phyloP scores from a whole-genome alignment of 2,329 filamentous ascomycete genomes.

The Pyrenochaeta sp. region DNA sequence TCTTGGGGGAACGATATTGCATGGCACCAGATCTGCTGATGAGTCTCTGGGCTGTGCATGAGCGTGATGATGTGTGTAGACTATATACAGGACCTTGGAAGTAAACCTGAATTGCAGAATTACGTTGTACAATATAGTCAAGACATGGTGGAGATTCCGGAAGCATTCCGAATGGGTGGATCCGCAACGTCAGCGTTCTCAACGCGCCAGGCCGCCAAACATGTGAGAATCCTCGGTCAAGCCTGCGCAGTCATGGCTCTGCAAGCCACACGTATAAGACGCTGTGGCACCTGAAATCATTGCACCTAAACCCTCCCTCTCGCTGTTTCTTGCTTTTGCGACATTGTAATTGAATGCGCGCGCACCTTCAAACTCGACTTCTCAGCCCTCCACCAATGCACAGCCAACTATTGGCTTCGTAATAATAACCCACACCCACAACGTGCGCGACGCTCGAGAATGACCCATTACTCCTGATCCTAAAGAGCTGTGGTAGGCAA shows the following conservation, averaged over 20 bases:
- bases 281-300: constrained; percentile 21
- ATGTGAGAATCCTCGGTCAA: constrained; percentile 34
- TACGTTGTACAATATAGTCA: too few relatives aligned
- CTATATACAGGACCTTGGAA: too few relatives aligned
- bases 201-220: constrained; percentile 32
- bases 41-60: too few relatives aligned
- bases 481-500: neutral
- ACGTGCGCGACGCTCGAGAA: constrained; percentile 1
- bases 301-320: constrained; percentile 1
- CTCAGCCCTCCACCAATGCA: constrained; percentile 17
- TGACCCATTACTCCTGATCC: neutral
- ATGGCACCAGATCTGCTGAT: too few relatives aligned
- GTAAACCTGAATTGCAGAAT: too few relatives aligned
- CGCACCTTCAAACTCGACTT: neutral
- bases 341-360: constrained; percentile 18
- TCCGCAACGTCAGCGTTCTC: constrained; percentile 41
- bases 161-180: constrained; percentile 15
- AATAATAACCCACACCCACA: constrained; percentile 9
- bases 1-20: too few relatives aligned
- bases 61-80: too few relatives aligned
- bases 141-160: neutral
- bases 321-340: neutral
- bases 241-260: constrained; percentile 24
- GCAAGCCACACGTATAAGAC: constrained; percentile 16
- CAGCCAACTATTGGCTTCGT: constrained; percentile 8